Evolutionary conservation across 345 rosid genomes (phyloP), one percentile per base, ranked within the genome.

Genomic region (Brassica cretica): DNA sequence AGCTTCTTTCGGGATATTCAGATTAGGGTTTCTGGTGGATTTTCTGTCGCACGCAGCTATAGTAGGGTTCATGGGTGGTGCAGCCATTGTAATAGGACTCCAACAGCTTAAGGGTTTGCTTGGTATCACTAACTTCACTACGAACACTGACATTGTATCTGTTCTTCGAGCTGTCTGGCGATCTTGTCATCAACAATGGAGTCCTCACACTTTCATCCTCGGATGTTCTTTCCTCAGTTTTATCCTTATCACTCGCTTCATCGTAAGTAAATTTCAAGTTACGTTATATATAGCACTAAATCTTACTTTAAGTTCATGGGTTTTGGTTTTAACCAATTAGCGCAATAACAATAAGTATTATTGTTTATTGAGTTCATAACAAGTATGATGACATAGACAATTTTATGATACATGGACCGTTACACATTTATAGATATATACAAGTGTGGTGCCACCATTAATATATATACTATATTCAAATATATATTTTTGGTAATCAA

Each of bases 51-150:
- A 90, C 71, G 93, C 97, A 55, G 89, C 96, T 4, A 81, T 92
- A 66, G 97, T 94, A n/a, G 98, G 98, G 68, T 94, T 90, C 88
- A 87, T 90, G 91, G 92, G 87, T 5, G 98, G 97, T 19, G 96
- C 98, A 25, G 97, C 98, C 70, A 85, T 92, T 60, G 92, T 94
- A 7, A 94, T 94, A 61, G 97, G 97, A 37, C 92, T 90, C 53
- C 98, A 94, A 80, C 98, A 94, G 75, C 86, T 92, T 5, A 92
- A 92, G 55, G 97, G 98, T 33, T 84, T 94, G 4, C 85, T 94
- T 70, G 97, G 93, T 29, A 83, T 92, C 62, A 41, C 80, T 81
- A 89, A 90, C 61, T 94, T 88, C 78, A 92, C 97, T 2, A 89
- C 84, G 78, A 88, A 88, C 56, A 92, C 98, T 12, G 97, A 92